These are phyloP conservation scores for Solanum lycopersicoides DNA, from an alignment of 257 asterid species.

Conservation along the genomic window DNA sequence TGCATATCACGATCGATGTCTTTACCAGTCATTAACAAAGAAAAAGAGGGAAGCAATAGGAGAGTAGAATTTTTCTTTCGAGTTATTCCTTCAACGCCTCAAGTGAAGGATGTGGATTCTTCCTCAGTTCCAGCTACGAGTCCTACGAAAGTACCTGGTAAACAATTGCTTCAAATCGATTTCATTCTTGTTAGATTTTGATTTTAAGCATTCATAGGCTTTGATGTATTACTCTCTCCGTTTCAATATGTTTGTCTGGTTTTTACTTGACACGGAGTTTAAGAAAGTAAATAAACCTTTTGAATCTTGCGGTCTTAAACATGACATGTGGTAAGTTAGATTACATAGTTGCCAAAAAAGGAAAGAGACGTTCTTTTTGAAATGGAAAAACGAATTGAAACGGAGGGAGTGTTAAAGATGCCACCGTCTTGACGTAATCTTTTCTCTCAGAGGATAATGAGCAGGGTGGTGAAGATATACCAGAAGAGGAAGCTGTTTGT, in stretches of 20 bases:
- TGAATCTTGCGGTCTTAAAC: not conserved
- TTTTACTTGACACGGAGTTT: not conserved
- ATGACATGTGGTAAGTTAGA: not conserved
- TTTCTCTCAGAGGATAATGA: conserved; percentile 37
- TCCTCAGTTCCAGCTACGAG: conserved; percentile 9
- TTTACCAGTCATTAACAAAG: conserved; percentile 54
- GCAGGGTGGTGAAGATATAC: conserved; percentile 63
- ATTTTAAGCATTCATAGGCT: not conserved
- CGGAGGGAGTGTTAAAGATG: not conserved
- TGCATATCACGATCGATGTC: conserved; percentile 64
- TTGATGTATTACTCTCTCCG: not conserved
- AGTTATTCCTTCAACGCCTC: conserved; percentile 72
- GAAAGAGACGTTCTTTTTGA: not conserved
- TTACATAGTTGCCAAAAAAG: not conserved
- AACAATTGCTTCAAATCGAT: not conserved
- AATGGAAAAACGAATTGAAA: not conserved
- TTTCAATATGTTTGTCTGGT: not conserved
- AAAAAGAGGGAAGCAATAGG: conserved; percentile 27
- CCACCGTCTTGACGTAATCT: not conserved
- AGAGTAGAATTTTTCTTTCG: conserved; percentile 61
- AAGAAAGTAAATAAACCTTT: no score
- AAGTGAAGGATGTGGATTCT: conserved; percentile 33
- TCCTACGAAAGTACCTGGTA: conserved; percentile 41
- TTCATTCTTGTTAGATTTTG: not conserved
- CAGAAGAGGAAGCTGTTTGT: conserved; percentile 87